Conservation (phyloP, 1,284 basidiomycete species). For the Sphaerobolus stellatus region DNA sequence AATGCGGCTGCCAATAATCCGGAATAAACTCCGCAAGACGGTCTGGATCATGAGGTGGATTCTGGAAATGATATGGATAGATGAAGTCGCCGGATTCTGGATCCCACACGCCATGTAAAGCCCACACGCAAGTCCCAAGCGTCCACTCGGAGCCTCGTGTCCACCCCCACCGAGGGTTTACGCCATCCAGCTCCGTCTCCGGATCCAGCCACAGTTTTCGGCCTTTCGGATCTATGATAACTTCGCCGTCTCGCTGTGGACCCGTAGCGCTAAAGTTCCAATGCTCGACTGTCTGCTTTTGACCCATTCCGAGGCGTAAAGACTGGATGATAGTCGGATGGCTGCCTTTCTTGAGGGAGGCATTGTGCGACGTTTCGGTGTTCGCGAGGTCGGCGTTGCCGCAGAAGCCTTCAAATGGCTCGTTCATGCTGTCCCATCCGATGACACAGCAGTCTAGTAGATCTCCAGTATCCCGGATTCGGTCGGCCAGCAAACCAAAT, state of each 20-base stretch:
- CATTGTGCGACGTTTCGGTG: conserved; percentile 59
- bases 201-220: conserved; percentile 70
- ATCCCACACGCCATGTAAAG: conserved; percentile 93
- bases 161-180: conserved; percentile 69
- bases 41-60: conserved; percentile 35
- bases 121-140: conserved; percentile 89
- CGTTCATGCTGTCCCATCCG: conserved; percentile 97
- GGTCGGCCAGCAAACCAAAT: conserved; percentile 71
- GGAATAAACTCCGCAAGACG: conserved; percentile 65
- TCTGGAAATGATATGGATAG: conserved; percentile 77
- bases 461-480: conserved; percentile 70
- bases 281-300: conserved; percentile 80
- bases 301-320: conserved; percentile 85
- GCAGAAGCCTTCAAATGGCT: conserved; percentile 87
- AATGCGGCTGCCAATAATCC: conserved; percentile 86
- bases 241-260: conserved; percentile 69
- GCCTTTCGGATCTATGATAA: conserved; percentile 84
- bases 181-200: conserved; percentile 30
- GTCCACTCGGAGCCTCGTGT: conserved; percentile 68
- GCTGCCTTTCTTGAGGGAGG: conserved; percentile 80
- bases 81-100: conserved; percentile 65
- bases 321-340: conserved; percentile 85
- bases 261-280: conserved; percentile 84
- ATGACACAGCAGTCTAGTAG: conserved; percentile 86
- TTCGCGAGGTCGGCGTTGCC: conserved; percentile 72